Conservation (phyloP, 768 basidiomycete genomes). For the Lentinula raphanica region DNA sequence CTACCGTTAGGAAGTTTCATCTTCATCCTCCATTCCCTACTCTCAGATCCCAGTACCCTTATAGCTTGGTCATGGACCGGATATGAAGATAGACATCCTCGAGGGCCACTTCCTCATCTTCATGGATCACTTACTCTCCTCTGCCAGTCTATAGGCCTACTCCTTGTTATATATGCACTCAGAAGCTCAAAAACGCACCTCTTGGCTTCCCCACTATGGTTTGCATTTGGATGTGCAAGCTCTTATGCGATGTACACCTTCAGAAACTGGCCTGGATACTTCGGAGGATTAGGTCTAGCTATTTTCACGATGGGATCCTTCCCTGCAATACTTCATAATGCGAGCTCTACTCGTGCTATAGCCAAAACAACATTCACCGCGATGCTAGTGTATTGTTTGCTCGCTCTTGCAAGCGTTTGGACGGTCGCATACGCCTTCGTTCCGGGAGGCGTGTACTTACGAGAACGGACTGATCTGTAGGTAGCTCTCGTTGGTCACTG, state of each 20-base stretch:
- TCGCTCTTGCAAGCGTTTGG: constrained; percentile 68
- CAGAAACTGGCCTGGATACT: constrained; percentile 66
- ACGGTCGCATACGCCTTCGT: constrained; percentile 91
- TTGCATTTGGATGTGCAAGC: constrained; percentile 46
- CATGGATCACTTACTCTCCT: constrained; percentile 66
- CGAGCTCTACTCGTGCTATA: constrained; percentile 35
- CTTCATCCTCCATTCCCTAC: constrained; percentile 66
- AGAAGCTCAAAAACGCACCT: constrained; percentile 7
- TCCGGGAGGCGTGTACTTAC: constrained; percentile 66
- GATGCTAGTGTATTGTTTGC: constrained; percentile 54
- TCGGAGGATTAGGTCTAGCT: constrained; percentile 58
- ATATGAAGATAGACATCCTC: constrained; percentile 54
- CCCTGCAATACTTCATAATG: constrained; percentile 47
- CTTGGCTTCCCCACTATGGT: constrained; percentile 46
- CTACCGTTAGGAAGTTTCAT: constrained; percentile 63
- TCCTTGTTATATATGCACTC: constrained; percentile 28
- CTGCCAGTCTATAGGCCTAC: constrained; percentile 54
- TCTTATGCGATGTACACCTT: constrained; percentile 53
- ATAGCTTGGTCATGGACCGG: constrained; percentile 90
- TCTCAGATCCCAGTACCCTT: constrained; percentile 73
- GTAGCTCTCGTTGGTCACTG: constrained; percentile 20
- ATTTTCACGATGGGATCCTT: constrained; percentile 61
- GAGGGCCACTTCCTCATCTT: constrained; percentile 68
- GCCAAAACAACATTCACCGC: constrained; percentile 50
- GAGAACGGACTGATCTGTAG: constrained; percentile 75